Evolutionary conservation across 1,284 basidiomycete species (phyloP).

Genomic region (Papiliotrema laurentii): DNA sequence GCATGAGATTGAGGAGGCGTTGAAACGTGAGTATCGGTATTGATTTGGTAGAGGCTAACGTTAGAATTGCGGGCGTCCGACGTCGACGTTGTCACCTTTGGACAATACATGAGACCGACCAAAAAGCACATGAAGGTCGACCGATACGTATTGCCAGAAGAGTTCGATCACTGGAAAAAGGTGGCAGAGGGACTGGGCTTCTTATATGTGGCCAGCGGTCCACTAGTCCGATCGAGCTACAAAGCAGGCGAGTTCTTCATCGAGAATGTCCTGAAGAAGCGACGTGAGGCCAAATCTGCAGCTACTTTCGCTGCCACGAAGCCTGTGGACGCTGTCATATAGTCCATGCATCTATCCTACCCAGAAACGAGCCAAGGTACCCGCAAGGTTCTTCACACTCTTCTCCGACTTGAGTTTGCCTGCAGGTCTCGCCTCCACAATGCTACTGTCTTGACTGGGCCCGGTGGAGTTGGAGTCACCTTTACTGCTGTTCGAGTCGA

Average conservation of each 20-base stretch:
- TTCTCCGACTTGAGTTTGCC: slow-evolving; percentile 30
- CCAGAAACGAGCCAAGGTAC: slow-evolving; percentile 41
- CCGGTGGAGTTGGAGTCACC: slow-evolving; percentile 13
- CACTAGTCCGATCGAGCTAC: slow-evolving; percentile 92
- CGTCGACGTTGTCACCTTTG: slow-evolving; percentile 98
- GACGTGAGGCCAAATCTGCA: slow-evolving; percentile 36
- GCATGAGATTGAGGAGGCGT: slow-evolving; percentile 75
- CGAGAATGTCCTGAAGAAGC: slow-evolving; percentile 68
- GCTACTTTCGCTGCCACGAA: slow-evolving; percentile 19
- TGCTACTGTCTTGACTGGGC: slow-evolving; percentile 11
- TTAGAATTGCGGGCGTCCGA: slow-evolving; percentile 78
- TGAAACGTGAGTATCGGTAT: slow-evolving; percentile 62
- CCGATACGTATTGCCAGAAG: slow-evolving; percentile 87
- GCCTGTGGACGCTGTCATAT: neutral
- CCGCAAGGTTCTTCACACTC: slow-evolving; percentile 35
- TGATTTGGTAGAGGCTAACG: neutral
- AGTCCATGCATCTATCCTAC: slow-evolving; percentile 16
- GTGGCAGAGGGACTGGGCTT: slow-evolving; percentile 92
- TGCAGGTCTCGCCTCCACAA: neutral
- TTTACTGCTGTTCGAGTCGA: slow-evolving; percentile 4
- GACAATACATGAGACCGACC: slow-evolving; percentile 99
- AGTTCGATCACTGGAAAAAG: slow-evolving; percentile 88
- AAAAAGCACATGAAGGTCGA: slow-evolving; percentile 99
- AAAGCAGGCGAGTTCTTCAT: slow-evolving; percentile 95
- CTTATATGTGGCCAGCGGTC: slow-evolving; percentile 94